Percentiles rank a stretch among this genome's conserved stretches.
Conservation (phyloP, 805 yeast genomes). For the Wickerhamiella qilinensis region DNA sequence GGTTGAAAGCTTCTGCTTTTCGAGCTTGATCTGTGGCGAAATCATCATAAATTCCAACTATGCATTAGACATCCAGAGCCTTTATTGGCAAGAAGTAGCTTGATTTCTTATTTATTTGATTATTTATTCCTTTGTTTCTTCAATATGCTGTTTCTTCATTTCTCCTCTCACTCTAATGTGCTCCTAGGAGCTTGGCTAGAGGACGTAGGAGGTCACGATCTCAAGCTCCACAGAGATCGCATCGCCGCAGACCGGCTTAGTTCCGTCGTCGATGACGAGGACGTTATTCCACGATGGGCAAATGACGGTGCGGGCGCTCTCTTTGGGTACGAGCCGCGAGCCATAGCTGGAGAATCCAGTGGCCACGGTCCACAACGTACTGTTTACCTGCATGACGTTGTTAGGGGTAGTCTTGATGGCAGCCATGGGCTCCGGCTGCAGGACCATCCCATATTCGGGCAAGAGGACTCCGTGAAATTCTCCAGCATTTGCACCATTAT, state of each 20-base stretch:
- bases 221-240: constrained; percentile 13
- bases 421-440: constrained; percentile 17
- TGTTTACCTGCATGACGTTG: constrained; percentile 11
- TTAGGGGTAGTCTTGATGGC: constrained; percentile 12
- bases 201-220: constrained; percentile 4
- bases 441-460: constrained; percentile 14
- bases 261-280: constrained; percentile 8
- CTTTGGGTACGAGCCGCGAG: constrained; percentile 7
- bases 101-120: neutral
- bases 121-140: neutral
- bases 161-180: neutral
- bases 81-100: too few species aligned
- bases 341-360: constrained; percentile 10
- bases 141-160: neutral
- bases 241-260: constrained; percentile 10
- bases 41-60: neutral
- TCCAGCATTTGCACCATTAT: constrained; percentile 9
- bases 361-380: constrained; percentile 13
- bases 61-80: too few species aligned
- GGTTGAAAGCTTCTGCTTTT: too few species aligned
- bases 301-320: constrained; percentile 8
- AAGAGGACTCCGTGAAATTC: constrained; percentile 14
- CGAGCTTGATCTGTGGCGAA: too few species aligned
- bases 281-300: constrained; percentile 18
- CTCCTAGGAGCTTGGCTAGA: neutral